Evolutionary conservation across 106 monocot species (phyloP).

Genomic region (Cymbidium sinense): DNA sequence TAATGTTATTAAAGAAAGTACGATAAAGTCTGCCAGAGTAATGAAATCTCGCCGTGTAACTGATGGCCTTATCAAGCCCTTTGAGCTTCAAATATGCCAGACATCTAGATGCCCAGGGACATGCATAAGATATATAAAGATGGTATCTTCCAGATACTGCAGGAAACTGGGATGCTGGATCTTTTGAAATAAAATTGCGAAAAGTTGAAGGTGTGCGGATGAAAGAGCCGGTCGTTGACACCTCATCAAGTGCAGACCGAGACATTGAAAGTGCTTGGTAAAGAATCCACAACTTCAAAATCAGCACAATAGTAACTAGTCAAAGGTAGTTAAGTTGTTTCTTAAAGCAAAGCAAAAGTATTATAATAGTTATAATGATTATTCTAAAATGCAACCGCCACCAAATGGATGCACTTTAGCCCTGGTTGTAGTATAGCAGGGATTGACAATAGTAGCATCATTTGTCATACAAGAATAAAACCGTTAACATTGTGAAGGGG

Average conservation of each 20-base stretch:
- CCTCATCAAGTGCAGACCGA: conserved; percentile 49
- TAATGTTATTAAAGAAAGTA: neutral
- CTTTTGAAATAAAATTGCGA: conserved; percentile 55
- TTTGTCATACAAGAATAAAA: neutral
- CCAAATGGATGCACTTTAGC: neutral
- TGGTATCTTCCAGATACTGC: conserved; percentile 77
- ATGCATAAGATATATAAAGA: conserved; percentile 82
- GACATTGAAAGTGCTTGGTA: conserved; percentile 37
- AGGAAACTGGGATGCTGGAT: conserved; percentile 50
- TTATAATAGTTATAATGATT: neutral
- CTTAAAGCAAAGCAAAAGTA: neutral
- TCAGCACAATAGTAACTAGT: neutral
- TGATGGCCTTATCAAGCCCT: conserved; percentile 69
- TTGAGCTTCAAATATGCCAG: conserved; percentile 69
- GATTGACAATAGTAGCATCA: neutral
- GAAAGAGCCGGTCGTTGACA: conserved; percentile 58
- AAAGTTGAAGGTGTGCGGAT: conserved; percentile 55
- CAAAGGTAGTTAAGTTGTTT: neutral
- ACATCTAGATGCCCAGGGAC: conserved; percentile 91
- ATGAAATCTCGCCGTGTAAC: conserved; percentile 31
- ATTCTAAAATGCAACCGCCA: neutral
- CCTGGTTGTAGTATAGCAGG: neutral
- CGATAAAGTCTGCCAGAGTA: neutral
- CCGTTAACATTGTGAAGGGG: neutral
- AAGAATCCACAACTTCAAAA: neutral